Evolutionary conservation across 2,329 filamentous ascomycete genomes (phyloP), one percentile per base, ranked within the genome.

Genomic region (Grosmannia huntii): DNA sequence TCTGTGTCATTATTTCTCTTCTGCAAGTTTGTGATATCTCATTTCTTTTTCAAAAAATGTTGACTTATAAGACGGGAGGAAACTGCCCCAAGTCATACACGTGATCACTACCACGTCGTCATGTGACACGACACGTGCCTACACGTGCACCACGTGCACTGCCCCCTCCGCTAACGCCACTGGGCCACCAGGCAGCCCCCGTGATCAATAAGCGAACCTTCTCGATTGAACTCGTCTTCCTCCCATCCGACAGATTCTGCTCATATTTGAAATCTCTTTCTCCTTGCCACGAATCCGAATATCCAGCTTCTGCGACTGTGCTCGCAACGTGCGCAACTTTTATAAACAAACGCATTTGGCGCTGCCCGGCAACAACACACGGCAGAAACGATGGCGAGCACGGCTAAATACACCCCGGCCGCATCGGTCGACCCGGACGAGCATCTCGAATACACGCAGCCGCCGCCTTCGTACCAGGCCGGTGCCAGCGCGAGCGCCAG

Each of bases 351-450:
- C 21, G 50, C 12, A 53, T 33, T 33, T 9, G 31, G 31, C 31
- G 31, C 31, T 33, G 28, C 31, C 31, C n/a, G 9, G 4, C 48
- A 5, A 4, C 14, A 51, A 12, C 16, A 53, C 12, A 21, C n/a
- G 31, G 9, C 28, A 27, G 4, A 21, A 27, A 46, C 6, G 28
- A 69, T 69, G 68, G 62, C 68, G 28, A 61, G 84, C 61, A 89
- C 82, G 65, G 78, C 89, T 56, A 94, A 92, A 73, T 97, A 96
- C 72, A 80, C 87, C 64, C 81, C 84, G 56, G 90, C 90, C 66
- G 84, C 90, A 25, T 87, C 90, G 76, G 86, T 89, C 70, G 92
- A 96, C 75, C 92, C 90, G 52, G 81, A 95, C 65, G 87, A 89
- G 65, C 73, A 76, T 63, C 70, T 71, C 64, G 64, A 70, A 64